These are phyloP conservation scores for Dictyostelium capitatum DNA, from an alignment of 78 protist genomes.

Conservation along the genomic window DNA sequence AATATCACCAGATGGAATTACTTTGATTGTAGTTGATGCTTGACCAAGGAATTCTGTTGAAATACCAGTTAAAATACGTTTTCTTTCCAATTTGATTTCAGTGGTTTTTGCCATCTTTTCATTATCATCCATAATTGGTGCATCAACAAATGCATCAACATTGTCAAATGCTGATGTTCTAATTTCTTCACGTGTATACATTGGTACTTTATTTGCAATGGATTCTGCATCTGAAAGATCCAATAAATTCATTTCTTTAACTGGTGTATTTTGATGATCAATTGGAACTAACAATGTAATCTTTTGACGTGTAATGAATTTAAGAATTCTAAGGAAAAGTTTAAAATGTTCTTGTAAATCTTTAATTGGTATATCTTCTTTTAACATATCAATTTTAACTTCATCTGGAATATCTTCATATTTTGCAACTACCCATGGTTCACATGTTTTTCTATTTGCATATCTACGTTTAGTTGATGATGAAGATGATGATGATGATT, in stretches of 20 bases:
- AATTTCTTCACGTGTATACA: slow-evolving; percentile 42
- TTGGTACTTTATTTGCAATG: not conserved
- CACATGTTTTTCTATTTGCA: slow-evolving; percentile 66
- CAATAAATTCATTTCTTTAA: slow-evolving; percentile 3
- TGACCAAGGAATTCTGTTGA: slow-evolving; percentile 47
- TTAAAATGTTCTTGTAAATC: slow-evolving; percentile 47
- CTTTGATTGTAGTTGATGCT: slow-evolving; percentile 29
- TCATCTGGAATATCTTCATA: slow-evolving; percentile 54
- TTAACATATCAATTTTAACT: slow-evolving; percentile 14
- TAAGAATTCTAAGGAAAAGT: slow-evolving; percentile 34
- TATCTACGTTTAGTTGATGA: slow-evolving; percentile 41
- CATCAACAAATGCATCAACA: not conserved
- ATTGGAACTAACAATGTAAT: slow-evolving; percentile 14
- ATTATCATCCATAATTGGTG: slow-evolving; percentile 21
- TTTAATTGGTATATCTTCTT: slow-evolving; percentile 34
- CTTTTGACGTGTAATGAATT: slow-evolving; percentile 63
- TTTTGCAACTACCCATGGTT: not conserved
- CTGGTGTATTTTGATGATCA: not conserved
- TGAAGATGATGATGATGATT: not conserved
- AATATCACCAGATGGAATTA: slow-evolving; percentile 27
- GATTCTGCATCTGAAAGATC: not conserved
- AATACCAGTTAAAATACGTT: slow-evolving; percentile 50
- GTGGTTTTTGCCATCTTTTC: slow-evolving; percentile 29
- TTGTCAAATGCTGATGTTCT: slow-evolving; percentile 30
- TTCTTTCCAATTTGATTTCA: slow-evolving; percentile 49